These are phyloP conservation scores for Mycosphaerelloides madeirae DNA, from an alignment of 2,329 filamentous ascomycete species.

Conservation along the genomic window DNA sequence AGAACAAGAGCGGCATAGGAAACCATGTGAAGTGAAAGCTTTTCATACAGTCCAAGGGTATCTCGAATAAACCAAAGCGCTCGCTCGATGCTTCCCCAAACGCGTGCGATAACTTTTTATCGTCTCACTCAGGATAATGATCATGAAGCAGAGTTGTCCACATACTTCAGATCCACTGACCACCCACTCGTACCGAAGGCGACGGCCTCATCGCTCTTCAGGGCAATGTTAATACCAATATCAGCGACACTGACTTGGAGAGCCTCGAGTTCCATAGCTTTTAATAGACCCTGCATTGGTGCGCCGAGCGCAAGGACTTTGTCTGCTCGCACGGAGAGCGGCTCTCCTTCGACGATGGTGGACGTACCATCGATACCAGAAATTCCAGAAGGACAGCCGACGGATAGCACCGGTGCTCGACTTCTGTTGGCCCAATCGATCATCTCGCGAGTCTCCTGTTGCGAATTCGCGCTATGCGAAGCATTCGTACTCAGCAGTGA, in stretches of 20 bases:
- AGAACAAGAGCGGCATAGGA: too few relatives aligned
- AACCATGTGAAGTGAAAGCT: too few relatives aligned
- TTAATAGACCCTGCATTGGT: slow-evolving; percentile 77
- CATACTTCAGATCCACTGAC: slow-evolving; percentile 55
- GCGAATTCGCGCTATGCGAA: slow-evolving; percentile 53
- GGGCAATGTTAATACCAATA: slow-evolving; percentile 78
- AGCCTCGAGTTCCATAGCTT: slow-evolving; percentile 63
- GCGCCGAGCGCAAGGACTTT: slow-evolving; percentile 82
- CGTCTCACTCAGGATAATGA: too few relatives aligned
- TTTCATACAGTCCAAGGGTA: too few relatives aligned
- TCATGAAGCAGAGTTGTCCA: slow-evolving; percentile 11
- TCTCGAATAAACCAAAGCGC: too few relatives aligned
- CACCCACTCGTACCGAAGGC: slow-evolving; percentile 77
- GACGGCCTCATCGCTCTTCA: slow-evolving; percentile 77
- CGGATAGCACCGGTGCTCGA: slow-evolving; percentile 73
- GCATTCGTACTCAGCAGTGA: slow-evolving; percentile 59
- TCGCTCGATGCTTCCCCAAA: too few relatives aligned
- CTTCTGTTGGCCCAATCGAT: slow-evolving; percentile 92
- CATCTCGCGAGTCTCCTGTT: slow-evolving; percentile 78
- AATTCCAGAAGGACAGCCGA: slow-evolving; percentile 88
- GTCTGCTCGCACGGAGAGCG: slow-evolving; percentile 73
- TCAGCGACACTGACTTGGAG: slow-evolving; percentile 72
- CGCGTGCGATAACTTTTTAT: too few relatives aligned
- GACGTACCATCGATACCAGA: slow-evolving; percentile 70
- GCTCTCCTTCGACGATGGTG: slow-evolving; percentile 64